Base-by-base conservation (phyloP, 1,284 basidiomycete genomes). In the Heterobasidion annosum region DNA sequence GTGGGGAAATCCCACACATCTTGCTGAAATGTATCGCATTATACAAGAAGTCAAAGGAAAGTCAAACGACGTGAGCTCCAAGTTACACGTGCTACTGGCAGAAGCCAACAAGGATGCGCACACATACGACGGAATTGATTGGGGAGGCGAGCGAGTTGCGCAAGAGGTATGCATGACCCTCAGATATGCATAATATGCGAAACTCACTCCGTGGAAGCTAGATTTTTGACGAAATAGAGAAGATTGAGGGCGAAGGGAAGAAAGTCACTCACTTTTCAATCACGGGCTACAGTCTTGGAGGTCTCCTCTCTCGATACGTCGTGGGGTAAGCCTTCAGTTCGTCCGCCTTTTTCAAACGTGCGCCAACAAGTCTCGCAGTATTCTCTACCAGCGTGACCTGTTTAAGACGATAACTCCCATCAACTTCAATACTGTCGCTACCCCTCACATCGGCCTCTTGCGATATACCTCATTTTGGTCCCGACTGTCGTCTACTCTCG, bases 381-480 rank as follows among this genome's bases (percentile, higher is more conserved):
- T 92, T 45, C 73, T 94, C 32, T 74, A 83, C 57, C 80, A 86
- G 44, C 76, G 79, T 50, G 70, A 74, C 9, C 88, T 92, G 69
- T 93, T 93, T 65, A 73, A 82, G 2, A 70, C 72, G 1, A 74
- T 90, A 46, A 69, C 73, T 34, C 86, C 89, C 0, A 75, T 88
- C 54, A 91, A 91, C 64, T 92, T 94, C 66, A 82, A 82, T 52
- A 91, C 91, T 0, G 73, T 94, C 53, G 89, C 91, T 2, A 91
- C 92, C 0, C 91, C 92, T 1, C 85, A 91, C 60, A 73, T 93
- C 18, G 91, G 91, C 46, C 75, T 80, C 8, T 77, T 78, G 8
- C 69, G 71, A 63, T 83, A 83, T 57, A 73, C 76, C 34, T 80
- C 85, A 1, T 69, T 87, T 37, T 67, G 88, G 45, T 90, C 87